Evolutionary conservation across 1,139 yeast genomes (phyloP).

Genomic region (Sugiyamaella grinbergsii): DNA sequence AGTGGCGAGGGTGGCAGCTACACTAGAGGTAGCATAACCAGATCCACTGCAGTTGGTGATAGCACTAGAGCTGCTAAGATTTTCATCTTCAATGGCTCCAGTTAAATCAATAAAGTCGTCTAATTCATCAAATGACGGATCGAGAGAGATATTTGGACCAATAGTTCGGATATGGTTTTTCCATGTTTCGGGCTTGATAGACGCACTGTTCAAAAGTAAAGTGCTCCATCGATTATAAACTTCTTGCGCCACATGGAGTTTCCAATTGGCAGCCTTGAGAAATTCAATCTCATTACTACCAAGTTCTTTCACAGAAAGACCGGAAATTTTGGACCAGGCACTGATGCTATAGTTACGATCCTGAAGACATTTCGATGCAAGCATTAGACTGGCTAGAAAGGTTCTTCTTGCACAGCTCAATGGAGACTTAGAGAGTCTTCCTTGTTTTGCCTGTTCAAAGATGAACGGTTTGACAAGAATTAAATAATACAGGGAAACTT

Average conservation of each 20-base stretch:
- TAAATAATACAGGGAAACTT: slow-evolving; percentile 65
- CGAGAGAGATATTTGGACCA: slow-evolving; percentile 20
- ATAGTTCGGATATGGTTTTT: slow-evolving; percentile 19
- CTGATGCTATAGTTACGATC: slow-evolving; percentile 69
- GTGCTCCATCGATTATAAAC: slow-evolving; percentile 56
- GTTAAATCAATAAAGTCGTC: slow-evolving; percentile 22
- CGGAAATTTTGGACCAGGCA: slow-evolving; percentile 79
- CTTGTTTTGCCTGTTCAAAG: slow-evolving; percentile 17
- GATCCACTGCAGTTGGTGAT: slow-evolving; percentile 9
- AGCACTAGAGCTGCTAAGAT: not conserved
- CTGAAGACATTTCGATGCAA: slow-evolving; percentile 71
- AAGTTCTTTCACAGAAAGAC: slow-evolving; percentile 55
- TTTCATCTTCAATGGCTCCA: slow-evolving; percentile 12
- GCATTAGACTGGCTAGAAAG: slow-evolving; percentile 64
- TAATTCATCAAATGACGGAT: slow-evolving; percentile 10
- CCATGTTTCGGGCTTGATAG: slow-evolving; percentile 72
- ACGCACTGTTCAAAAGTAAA: slow-evolving; percentile 44
- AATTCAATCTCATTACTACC: slow-evolving; percentile 57
- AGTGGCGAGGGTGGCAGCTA: not conserved
- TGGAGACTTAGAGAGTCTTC: slow-evolving; percentile 22
- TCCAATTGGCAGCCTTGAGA: slow-evolving; percentile 57
- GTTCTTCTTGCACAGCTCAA: slow-evolving; percentile 61
- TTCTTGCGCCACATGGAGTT: slow-evolving; percentile 53
- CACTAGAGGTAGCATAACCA: no score
- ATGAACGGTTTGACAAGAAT: slow-evolving; percentile 47